Conservation (phyloP, 148 eudicot species). For the Rhododendron griersonianum region DNA sequence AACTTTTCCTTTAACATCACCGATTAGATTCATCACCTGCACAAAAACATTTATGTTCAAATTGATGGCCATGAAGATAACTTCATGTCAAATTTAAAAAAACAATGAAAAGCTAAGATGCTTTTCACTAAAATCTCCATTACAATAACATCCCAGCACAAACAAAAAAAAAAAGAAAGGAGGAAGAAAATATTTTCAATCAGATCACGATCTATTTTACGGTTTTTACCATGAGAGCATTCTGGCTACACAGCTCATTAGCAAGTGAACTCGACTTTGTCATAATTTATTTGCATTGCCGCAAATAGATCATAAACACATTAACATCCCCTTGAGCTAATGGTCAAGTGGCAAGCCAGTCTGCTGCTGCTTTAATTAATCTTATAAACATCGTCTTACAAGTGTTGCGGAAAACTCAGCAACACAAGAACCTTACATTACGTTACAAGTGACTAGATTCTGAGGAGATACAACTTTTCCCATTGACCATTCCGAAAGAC, state of each 20-base stretch:
- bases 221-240: too few relatives aligned
- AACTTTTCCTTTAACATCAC: slow-evolving; percentile 94
- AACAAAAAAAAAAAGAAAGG: not conserved
- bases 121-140: not conserved
- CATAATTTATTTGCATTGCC: not conserved
- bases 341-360: not conserved
- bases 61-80: not conserved
- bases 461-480: not conserved
- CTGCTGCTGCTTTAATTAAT: not conserved
- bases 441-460: not conserved
- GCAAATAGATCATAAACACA: not conserved
- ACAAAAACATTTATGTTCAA: slow-evolving; percentile 3
- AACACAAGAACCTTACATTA: not conserved
- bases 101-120: not conserved
- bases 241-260: not conserved
- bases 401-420: not conserved
- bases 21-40: slow-evolving; percentile 95
- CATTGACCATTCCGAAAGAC: not conserved
- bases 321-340: not conserved
- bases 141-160: not conserved
- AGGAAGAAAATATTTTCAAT: not conserved
- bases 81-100: not conserved
- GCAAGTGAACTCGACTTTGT: not conserved
- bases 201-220: not conserved
- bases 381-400: not conserved